Conservation (phyloP, 2,329 filamentous ascomycete species). For the Alternaria consortialis region DNA sequence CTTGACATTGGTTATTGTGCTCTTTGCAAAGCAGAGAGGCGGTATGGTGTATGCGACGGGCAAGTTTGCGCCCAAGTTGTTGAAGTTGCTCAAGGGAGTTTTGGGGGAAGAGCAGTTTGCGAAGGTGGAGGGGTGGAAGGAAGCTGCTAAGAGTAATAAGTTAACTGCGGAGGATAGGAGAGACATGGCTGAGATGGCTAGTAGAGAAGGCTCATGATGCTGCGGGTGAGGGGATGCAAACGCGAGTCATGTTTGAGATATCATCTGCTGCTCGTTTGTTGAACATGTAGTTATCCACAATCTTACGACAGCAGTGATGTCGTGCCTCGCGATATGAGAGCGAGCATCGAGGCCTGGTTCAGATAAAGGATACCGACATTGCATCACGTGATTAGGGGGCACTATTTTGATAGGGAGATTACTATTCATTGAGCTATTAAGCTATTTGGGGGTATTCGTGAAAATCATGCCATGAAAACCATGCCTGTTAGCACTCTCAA, state of each 20-base stretch:
- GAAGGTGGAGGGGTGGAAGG: slow-evolving; percentile 50
- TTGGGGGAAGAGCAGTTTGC: slow-evolving; percentile 36
- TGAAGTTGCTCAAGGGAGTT: slow-evolving; percentile 46
- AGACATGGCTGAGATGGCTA: slow-evolving; percentile 45
- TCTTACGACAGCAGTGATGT: too few species aligned
- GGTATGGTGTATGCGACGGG: slow-evolving; percentile 54
- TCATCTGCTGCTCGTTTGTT: too few species aligned
- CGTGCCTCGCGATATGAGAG: too few species aligned
- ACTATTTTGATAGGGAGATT: background rate
- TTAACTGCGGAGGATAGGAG: slow-evolving; percentile 45
- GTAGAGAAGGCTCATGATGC: too few species aligned
- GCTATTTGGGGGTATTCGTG: slow-evolving; percentile 16
- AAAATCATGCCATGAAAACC: slow-evolving; percentile 7
- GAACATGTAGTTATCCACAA: too few species aligned
- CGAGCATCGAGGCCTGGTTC: too few species aligned
- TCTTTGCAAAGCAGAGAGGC: slow-evolving; percentile 39
- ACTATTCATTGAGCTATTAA: slow-evolving; percentile 13
- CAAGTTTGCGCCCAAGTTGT: slow-evolving; percentile 52
- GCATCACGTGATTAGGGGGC: background rate
- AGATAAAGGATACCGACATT: too few species aligned
- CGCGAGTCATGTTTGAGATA: too few species aligned
- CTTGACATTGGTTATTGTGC: slow-evolving; percentile 46
- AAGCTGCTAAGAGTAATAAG: slow-evolving; percentile 44
- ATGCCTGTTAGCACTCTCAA: background rate
- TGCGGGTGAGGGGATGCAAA: too few species aligned